These are phyloP conservation scores for Purpureocillium takamizusanense DNA, from an alignment of 2,329 filamentous ascomycete genomes.

Conservation along the genomic window DNA sequence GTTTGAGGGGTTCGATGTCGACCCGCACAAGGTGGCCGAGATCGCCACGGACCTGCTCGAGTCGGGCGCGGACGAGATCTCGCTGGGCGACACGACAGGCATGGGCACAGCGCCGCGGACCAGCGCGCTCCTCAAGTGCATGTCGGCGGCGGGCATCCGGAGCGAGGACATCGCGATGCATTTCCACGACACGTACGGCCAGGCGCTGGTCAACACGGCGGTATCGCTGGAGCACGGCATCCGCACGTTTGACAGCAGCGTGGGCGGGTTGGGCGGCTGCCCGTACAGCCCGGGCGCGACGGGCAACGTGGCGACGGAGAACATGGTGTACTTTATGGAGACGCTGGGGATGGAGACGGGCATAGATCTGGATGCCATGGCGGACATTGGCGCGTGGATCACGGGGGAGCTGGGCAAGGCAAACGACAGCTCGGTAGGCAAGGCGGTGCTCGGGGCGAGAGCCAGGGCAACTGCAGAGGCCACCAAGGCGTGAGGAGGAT, in stretches of 20 bases:
- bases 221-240: constrained; percentile 71
- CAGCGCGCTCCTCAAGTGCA: constrained; percentile 51
- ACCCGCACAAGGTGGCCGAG: constrained; percentile 54
- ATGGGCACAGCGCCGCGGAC: constrained; percentile 76
- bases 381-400: constrained; percentile 66
- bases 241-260: constrained; percentile 69
- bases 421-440: constrained; percentile 60
- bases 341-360: constrained; percentile 68
- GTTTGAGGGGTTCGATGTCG: constrained; percentile 58
- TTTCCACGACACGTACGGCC: constrained; percentile 83
- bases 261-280: constrained; percentile 75
- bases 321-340: constrained; percentile 71
- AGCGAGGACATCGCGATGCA: constrained; percentile 69
- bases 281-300: constrained; percentile 80
- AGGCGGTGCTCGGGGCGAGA: constrained; percentile 48
- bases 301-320: constrained; percentile 79
- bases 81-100: constrained; percentile 82
- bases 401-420: constrained; percentile 50
- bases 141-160: constrained; percentile 58
- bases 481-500: constrained; percentile 8
- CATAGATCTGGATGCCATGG: constrained; percentile 57
- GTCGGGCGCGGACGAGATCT: constrained; percentile 86
- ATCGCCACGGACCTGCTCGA: constrained; percentile 64
- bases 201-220: constrained; percentile 74
- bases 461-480: constrained; percentile 16